Evolutionary conservation across 139 green algal species (phyloP).

Genomic region (Zygnema cylindricum): DNA sequence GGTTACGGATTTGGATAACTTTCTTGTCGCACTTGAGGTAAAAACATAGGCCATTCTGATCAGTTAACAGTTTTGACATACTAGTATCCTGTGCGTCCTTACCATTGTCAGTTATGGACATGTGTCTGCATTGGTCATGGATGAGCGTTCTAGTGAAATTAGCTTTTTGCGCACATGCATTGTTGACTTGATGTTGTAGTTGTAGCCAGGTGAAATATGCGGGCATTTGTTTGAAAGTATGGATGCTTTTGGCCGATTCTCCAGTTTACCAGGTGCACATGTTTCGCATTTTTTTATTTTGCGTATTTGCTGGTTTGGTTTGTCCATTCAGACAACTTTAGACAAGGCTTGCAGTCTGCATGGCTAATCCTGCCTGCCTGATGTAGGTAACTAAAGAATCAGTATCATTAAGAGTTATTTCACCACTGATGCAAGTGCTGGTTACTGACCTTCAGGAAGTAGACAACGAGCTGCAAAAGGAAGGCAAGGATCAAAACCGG

Average conservation of each 20-base stretch:
- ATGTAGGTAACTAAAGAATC: too few species aligned
- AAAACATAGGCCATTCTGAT: too few species aligned
- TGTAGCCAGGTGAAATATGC: neutral
- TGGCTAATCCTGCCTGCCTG: too few species aligned
- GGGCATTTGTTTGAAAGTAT: neutral
- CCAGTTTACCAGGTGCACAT: neutral
- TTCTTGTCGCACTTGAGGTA: slow-evolving; percentile 42
- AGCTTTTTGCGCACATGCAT: neutral
- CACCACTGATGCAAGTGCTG: too few species aligned
- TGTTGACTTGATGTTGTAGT: neutral
- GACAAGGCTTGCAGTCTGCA: too few species aligned
- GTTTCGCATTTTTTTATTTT: neutral
- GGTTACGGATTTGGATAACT: slow-evolving; percentile 30
- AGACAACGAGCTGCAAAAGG: neutral
- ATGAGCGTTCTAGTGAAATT: neutral
- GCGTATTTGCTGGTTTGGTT: neutral
- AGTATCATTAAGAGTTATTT: too few species aligned
- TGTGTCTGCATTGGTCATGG: too few species aligned
- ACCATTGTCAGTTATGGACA: too few species aligned
- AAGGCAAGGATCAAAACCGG: neutral
- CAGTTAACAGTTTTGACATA: too few species aligned
- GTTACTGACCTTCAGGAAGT: too few species aligned
- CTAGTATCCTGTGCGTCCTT: too few species aligned
- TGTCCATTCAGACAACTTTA: neutral
- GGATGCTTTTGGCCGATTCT: too few species aligned